A percentile compares a stretch with the other conserved stretches of the same genome.
These are phyloP conservation scores for Ocimum tenuiflorum DNA, from an alignment of 257 asterid species.

Conservation along the genomic window DNA sequence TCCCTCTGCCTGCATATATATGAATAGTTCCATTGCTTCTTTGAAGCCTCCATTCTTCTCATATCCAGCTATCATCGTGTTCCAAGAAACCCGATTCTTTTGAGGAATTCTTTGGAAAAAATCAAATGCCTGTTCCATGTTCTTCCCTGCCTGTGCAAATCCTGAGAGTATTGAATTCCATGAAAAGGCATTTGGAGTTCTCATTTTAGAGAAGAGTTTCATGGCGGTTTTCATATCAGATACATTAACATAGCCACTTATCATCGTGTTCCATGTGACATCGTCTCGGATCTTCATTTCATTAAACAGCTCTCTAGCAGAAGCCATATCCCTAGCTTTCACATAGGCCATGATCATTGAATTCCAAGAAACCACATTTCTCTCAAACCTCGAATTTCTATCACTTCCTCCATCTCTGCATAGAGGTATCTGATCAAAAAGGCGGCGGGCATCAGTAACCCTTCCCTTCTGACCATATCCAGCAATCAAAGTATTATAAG, in stretches of 20 bases:
- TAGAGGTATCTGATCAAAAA: conserved; percentile 51
- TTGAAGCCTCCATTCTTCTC: conserved; percentile 46
- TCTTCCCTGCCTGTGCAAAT: conserved; percentile 43
- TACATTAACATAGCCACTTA: conserved; percentile 55
- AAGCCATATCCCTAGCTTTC: conserved; percentile 48
- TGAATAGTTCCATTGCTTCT: conserved; percentile 53
- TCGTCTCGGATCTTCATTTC: conserved; percentile 51
- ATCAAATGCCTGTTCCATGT: conserved; percentile 49
- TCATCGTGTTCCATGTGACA: conserved; percentile 74
- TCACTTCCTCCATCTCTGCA: background rate
- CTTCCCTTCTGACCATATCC: conserved; percentile 76
- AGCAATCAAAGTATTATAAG: conserved; percentile 76
- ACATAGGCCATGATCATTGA: conserved; percentile 80
- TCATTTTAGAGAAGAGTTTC: conserved; percentile 54
- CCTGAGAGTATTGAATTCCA: conserved; percentile 84
- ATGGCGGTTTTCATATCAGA: conserved; percentile 56
- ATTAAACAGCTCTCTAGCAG: conserved; percentile 63
- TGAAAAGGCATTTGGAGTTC: conserved; percentile 47
- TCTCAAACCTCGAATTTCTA: conserved; percentile 27
- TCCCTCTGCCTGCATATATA: conserved; percentile 61
- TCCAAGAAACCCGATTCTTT: conserved; percentile 66
- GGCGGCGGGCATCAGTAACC: conserved; percentile 52
- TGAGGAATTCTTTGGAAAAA: conserved; percentile 57
- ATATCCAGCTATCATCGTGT: conserved; percentile 67
- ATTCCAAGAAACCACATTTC: conserved; percentile 73